These are phyloP conservation scores for Schwanniomyces polymorphus DNA, from an alignment of 805 yeast genomes.

Conservation along the genomic window DNA sequence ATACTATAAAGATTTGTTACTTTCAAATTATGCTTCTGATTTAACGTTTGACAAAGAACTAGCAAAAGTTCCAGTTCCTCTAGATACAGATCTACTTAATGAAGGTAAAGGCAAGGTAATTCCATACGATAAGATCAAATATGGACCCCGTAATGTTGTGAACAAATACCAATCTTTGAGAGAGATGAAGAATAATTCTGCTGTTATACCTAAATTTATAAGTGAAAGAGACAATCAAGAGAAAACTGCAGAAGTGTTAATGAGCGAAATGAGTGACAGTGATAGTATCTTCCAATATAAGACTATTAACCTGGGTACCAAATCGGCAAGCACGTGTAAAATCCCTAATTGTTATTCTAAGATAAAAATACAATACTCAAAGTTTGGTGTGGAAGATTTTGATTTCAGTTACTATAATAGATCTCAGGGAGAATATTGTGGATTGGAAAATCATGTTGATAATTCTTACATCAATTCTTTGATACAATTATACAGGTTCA, in stretches of 20 bases:
- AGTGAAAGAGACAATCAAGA: conserved; percentile 43
- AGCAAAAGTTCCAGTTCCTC: conserved; percentile 58
- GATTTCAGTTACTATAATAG: conserved; percentile 84
- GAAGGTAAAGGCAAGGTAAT: conserved; percentile 13
- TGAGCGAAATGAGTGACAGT: conserved; percentile 10
- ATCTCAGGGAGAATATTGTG: conserved; percentile 59
- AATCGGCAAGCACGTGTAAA: not conserved
- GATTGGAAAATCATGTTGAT: conserved; percentile 85
- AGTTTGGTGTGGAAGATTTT: conserved; percentile 91
- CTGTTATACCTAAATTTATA: conserved; percentile 51
- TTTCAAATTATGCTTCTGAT: conserved; percentile 79
- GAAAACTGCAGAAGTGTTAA: not conserved
- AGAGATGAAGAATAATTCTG: conserved; percentile 10
- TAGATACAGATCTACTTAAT: conserved; percentile 50
- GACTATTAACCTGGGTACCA: not conserved
- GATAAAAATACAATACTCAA: conserved; percentile 77
- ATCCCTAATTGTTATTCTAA: conserved; percentile 75
- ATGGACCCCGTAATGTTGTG: conserved; percentile 56
- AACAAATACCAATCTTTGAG: conserved; percentile 39
- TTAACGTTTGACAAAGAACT: conserved; percentile 55
- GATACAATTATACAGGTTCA: conserved; percentile 76
- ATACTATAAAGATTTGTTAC: conserved; percentile 69
- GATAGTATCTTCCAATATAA: conserved; percentile 15
- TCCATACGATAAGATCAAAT: conserved; percentile 54
- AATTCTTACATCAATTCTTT: conserved; percentile 73